Percentiles rank a stretch among this genome's conserved stretches.
These are phyloP conservation scores for Suillus variegatus DNA, from an alignment of 768 basidiomycete genomes.

Conservation along the genomic window DNA sequence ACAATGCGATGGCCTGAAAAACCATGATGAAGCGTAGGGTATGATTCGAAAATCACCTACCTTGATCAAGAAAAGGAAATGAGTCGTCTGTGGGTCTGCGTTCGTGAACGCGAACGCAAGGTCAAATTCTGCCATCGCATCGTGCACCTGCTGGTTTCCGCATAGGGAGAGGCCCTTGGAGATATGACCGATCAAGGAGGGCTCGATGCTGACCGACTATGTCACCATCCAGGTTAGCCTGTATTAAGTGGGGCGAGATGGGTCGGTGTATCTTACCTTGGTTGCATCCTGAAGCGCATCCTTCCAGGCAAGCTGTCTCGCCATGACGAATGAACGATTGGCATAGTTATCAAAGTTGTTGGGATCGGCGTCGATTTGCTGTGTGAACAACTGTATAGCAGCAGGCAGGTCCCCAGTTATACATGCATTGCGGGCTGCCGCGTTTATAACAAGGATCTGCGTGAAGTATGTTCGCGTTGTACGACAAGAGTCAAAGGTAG, in stretches of 20 bases:
- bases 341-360: neutral
- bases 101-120: neutral
- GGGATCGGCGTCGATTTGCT: neutral
- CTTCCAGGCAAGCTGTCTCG: neutral
- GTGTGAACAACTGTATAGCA: neutral
- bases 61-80: neutral
- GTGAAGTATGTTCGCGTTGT: neutral
- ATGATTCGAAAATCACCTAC: neutral
- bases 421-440: neutral
- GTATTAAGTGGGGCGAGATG: neutral
- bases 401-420: neutral
- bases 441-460: neutral
- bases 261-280: neutral
- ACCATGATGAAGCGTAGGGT: neutral
- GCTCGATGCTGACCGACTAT: neutral
- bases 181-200: neutral
- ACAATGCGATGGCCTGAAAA: neutral
- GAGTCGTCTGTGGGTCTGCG: neutral
- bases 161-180: neutral
- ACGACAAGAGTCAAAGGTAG: neutral
- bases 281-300: neutral
- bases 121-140: neutral
- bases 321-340: neutral
- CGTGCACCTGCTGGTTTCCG: neutral
- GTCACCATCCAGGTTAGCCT: neutral